Evolutionary conservation across 1,284 basidiomycete species (phyloP).

Genomic region (Puccinia triticina): DNA sequence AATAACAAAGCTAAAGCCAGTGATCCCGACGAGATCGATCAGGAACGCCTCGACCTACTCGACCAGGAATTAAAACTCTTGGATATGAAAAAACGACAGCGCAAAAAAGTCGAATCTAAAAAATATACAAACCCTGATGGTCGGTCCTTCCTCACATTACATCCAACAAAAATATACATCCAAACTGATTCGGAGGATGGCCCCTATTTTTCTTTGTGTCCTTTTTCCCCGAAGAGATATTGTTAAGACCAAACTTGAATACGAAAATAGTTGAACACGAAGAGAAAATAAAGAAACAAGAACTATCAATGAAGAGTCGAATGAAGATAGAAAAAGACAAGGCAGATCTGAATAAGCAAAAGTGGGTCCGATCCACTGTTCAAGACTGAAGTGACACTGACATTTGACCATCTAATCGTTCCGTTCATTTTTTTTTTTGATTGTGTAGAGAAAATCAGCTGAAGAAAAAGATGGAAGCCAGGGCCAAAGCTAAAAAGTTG

Average conservation of each 20-base stretch:
- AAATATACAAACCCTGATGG: constrained; percentile 29
- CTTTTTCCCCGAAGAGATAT: constrained; percentile 3
- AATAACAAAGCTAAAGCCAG: neutral
- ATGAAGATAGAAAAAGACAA: constrained; percentile 44
- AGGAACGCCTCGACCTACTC: neutral
- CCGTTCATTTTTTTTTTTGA: neutral
- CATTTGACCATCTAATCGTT: neutral
- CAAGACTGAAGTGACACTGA: too few species aligned
- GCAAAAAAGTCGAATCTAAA: constrained; percentile 48
- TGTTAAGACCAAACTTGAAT: constrained; percentile 46
- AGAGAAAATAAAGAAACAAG: constrained; percentile 33
- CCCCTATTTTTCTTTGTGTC: neutral
- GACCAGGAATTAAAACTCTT: constrained; percentile 45
- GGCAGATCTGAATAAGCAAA: constrained; percentile 45
- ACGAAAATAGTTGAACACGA: constrained; percentile 40
- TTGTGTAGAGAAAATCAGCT: constrained; percentile 38
- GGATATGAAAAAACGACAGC: constrained; percentile 37
- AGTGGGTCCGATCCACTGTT: neutral
- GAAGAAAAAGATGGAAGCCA: constrained; percentile 47
- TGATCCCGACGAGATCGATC: neutral
- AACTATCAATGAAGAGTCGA: constrained; percentile 12
- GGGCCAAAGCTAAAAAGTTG: constrained; percentile 36
- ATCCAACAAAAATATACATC: neutral
- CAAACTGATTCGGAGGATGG: neutral
- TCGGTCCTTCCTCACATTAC: neutral